These are phyloP conservation scores for Parathielavia appendiculata DNA, from an alignment of 495 filamentous ascomycete genomes.

Conservation along the genomic window DNA sequence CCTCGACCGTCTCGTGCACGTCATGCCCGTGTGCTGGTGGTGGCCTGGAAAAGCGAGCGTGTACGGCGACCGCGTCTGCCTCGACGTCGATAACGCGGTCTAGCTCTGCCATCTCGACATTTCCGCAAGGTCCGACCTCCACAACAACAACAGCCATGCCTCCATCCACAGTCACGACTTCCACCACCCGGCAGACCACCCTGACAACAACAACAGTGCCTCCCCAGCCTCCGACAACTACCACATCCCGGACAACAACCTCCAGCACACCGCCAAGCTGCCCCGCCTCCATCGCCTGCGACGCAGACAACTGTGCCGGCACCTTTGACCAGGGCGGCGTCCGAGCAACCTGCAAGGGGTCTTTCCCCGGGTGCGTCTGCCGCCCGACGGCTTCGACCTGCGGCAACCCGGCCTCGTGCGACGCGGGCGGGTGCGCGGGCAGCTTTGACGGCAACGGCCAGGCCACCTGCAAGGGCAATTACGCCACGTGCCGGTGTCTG, in stretches of 20 bases:
- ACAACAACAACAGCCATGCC: not conserved
- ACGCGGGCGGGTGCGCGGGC: not conserved
- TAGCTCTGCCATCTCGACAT: no score
- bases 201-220: not conserved
- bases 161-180: not conserved
- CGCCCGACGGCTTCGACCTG: not conserved
- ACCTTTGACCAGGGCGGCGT: not conserved
- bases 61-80: no score
- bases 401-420: not conserved
- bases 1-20: not conserved
- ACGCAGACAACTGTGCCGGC: no score
- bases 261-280: not conserved
- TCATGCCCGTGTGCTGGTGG: no score
- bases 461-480: not conserved
- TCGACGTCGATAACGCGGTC: no score
- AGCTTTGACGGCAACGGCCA: not conserved
- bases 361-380: not conserved
- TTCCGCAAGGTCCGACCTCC: not conserved
- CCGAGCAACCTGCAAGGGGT: not conserved
- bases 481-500: not conserved
- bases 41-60: no score
- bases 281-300: not conserved
- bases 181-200: no score
- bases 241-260: not conserved
- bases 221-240: no score